Evolutionary conservation across 2,329 filamentous ascomycete genomes (phyloP).

Genomic region (Alternaria novae-zelandiae): DNA sequence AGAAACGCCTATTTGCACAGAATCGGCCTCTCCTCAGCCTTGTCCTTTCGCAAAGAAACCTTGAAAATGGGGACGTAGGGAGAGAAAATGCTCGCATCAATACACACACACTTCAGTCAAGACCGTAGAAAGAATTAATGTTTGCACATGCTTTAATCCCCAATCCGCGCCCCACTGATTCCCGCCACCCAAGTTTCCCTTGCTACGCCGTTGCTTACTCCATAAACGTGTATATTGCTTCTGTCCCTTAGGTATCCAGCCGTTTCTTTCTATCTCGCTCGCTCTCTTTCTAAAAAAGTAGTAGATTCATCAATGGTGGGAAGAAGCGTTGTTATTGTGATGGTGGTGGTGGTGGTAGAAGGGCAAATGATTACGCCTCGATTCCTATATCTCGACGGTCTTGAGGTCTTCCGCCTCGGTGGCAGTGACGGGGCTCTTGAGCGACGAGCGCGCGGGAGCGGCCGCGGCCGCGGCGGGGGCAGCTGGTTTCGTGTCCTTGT

Average conservation of each 20-base stretch:
- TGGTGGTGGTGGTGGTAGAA: constrained; percentile 1
- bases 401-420: constrained; percentile 52
- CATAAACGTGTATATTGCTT: constrained; percentile 17
- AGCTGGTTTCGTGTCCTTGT: constrained; percentile 27
- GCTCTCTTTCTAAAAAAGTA: constrained; percentile 14
- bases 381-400: constrained; percentile 55
- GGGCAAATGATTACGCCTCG: constrained; percentile 4
- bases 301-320: constrained; percentile 21
- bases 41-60: too few relatives aligned
- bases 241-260: constrained; percentile 36
- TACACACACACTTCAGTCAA: constrained; percentile 16
- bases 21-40: too few relatives aligned
- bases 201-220: constrained; percentile 27
- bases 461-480: background rate
- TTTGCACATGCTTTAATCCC: background rate
- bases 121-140: constrained; percentile 14
- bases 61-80: background rate
- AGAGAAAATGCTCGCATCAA: constrained; percentile 10
- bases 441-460: constrained; percentile 21
- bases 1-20: constrained; percentile 2
- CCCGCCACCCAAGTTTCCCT: background rate
- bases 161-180: background rate
- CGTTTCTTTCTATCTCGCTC: constrained; percentile 14
- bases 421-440: constrained; percentile 34
- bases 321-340: constrained; percentile 7